phyloP scores from a whole-genome alignment of 768 basidiomycete genomes.

The Termitomyces sp. region DNA sequence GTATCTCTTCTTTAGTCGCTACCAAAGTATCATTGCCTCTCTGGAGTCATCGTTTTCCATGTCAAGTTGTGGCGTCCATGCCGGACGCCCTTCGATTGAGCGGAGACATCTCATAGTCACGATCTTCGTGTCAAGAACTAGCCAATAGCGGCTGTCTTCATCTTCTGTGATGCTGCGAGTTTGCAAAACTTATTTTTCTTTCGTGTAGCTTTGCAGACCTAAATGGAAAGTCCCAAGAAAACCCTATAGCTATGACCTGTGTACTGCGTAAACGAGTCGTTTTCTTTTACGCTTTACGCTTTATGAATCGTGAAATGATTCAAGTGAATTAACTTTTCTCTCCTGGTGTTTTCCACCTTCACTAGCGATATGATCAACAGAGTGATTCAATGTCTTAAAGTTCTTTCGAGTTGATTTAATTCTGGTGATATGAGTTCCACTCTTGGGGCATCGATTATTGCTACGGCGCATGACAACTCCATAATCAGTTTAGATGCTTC shows the following conservation, averaged over 20 bases:
- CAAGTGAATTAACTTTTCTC: neutral
- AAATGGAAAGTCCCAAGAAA: neutral
- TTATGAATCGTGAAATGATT: neutral
- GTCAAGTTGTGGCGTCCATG: neutral
- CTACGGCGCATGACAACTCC: neutral
- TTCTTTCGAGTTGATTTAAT: neutral
- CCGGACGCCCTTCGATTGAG: neutral
- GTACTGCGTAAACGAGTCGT: neutral
- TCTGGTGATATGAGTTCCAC: neutral
- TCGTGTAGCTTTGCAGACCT: neutral
- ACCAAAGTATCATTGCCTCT: neutral
- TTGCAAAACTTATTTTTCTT: neutral
- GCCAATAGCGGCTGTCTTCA: too few relatives aligned
- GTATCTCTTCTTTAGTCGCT: neutral
- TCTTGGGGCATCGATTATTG: neutral
- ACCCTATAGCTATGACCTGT: neutral
- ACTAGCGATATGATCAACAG: neutral
- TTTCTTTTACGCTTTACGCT: neutral
- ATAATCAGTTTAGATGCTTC: neutral
- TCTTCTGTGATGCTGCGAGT: neutral
- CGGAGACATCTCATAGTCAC: neutral
- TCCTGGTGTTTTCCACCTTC: neutral
- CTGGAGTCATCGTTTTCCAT: neutral
- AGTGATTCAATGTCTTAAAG: neutral
- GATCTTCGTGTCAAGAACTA: neutral